Conservation (phyloP, 257 asterid species). For the Solanum pimpinellifolium region DNA sequence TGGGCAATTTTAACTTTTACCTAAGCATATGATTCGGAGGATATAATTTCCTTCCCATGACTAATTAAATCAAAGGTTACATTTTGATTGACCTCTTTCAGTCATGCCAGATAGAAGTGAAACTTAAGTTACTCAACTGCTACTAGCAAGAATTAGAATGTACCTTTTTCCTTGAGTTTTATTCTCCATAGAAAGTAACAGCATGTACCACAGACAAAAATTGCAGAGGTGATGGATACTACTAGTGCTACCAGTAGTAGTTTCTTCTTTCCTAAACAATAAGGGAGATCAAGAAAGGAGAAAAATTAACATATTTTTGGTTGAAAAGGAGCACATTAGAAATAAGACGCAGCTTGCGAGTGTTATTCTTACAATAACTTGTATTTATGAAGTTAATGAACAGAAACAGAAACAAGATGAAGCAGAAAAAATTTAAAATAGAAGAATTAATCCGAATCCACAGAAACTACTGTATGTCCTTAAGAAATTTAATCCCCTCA, state of each 20-base stretch:
- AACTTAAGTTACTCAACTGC: neutral
- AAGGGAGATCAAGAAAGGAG: neutral
- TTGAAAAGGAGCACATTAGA: neutral
- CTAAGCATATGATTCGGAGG: neutral
- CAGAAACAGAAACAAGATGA: no score
- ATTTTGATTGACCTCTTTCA: neutral
- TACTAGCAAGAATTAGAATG: neutral
- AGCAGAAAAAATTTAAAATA: no score
- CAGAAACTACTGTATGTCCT: no score
- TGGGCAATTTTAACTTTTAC: slow-evolving; percentile 1
- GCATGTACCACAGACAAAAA: neutral
- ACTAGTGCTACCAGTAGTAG: neutral
- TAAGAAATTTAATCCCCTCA: no score
- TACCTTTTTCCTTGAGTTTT: slow-evolving; percentile 14
- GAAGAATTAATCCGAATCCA: no score
- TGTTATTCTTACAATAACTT: no score
- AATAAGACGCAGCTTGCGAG: neutral
- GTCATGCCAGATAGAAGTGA: neutral
- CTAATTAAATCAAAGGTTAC: neutral
- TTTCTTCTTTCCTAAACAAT: slow-evolving; percentile 3
- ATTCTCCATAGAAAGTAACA: neutral
- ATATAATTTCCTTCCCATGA: neutral
- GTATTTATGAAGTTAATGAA: no score
- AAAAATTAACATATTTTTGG: neutral
- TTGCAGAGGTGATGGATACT: neutral